These are phyloP conservation scores for Nemania bipapillata DNA, from an alignment of 2,329 filamentous ascomycete genomes.

Conservation along the genomic window DNA sequence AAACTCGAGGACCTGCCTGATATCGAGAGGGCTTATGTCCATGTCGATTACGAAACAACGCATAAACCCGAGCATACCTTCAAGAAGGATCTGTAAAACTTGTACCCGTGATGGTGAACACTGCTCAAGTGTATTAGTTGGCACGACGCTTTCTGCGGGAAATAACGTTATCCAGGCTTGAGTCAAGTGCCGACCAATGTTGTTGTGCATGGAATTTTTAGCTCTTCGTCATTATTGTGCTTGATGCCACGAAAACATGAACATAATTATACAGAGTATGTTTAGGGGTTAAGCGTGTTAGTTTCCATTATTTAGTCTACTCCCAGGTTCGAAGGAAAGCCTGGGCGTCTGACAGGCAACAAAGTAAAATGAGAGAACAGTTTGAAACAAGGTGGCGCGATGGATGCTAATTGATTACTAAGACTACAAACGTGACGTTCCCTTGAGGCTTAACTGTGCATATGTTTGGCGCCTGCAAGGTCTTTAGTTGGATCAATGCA, in stretches of 20 bases:
- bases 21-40: conserved; percentile 93
- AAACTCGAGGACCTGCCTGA: conserved; percentile 93
- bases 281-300: background rate
- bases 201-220: too few species aligned
- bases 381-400: too few species aligned
- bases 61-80: conserved; percentile 85
- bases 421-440: background rate
- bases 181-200: too few species aligned
- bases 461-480: background rate
- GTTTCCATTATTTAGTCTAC: too few species aligned
- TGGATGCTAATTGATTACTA: background rate
- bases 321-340: background rate
- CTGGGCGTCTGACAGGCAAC: too few species aligned
- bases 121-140: background rate
- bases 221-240: too few species aligned
- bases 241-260: too few species aligned
- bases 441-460: background rate
- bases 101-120: background rate
- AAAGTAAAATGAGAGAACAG: background rate
- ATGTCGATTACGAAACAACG: conserved; percentile 96
- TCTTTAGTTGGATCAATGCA: too few species aligned
- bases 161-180: background rate
- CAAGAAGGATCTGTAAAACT: conserved; percentile 68
- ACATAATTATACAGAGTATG: background rate
- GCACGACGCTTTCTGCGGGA: background rate